phyloP scores from a whole-genome alignment of 768 basidiomycete species.

The Amanita muscaria region DNA sequence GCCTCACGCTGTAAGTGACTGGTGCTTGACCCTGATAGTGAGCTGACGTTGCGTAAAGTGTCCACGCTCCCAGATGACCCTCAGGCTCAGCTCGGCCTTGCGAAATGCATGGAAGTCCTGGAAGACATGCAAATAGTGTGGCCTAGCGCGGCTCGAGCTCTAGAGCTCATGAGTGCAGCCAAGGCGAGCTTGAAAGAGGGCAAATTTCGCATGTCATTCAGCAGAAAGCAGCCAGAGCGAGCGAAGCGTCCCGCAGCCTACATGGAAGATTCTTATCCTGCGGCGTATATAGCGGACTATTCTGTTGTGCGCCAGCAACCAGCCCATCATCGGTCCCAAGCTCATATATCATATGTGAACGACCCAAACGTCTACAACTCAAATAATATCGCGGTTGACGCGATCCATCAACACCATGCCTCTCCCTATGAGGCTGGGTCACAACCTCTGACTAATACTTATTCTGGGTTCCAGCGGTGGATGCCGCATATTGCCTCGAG shows the following conservation, averaged over 20 bases:
- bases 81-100: slow-evolving; percentile 55
- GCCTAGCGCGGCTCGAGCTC: slow-evolving; percentile 69
- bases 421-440: background rate
- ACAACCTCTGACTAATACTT: slow-evolving; percentile 2
- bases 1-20: slow-evolving; percentile 53
- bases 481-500: slow-evolving; percentile 20
- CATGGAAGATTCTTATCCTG: slow-evolving; percentile 23
- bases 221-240: slow-evolving; percentile 24
- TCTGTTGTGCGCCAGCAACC: slow-evolving; percentile 3
- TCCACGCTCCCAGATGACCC: slow-evolving; percentile 59
- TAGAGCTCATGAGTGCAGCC: slow-evolving; percentile 62
- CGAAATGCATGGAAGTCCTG: slow-evolving; percentile 59
- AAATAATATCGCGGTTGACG: background rate
- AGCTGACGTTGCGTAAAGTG: slow-evolving; percentile 31
- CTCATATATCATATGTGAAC: background rate
- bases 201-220: slow-evolving; percentile 12
- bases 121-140: slow-evolving; percentile 59
- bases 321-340: background rate
- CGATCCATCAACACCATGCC: background rate
- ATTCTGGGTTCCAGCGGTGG: slow-evolving; percentile 40
- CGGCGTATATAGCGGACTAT: background rate
- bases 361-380: background rate
- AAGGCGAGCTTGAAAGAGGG: slow-evolving; percentile 30
- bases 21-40: background rate
- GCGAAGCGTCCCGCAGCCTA: slow-evolving; percentile 57